Evolutionary conservation across 2,329 filamentous ascomycete species (phyloP), one percentile per base, ranked within the genome.

Genomic region (Leptographium galeiforme): DNA sequence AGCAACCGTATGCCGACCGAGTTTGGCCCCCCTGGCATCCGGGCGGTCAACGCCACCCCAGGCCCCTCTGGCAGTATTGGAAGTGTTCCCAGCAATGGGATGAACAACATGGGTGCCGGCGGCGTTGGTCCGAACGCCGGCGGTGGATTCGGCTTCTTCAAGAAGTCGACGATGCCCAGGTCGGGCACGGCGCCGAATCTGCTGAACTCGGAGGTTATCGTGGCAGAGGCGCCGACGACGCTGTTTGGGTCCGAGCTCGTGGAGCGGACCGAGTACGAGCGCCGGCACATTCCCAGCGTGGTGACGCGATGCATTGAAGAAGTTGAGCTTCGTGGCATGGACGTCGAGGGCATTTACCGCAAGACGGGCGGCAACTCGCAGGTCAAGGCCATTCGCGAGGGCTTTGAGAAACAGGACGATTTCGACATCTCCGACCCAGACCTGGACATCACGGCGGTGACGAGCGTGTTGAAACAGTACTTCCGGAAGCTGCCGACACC

Each of bases 301-400:
- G 87, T 98, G 45, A 91, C 83, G 48, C 85, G 89, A 48, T 98
- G 93, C 68, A 95, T 98, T 60, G 88, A 95, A 65, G 91, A 98
- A 69, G 93, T 98, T 41, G 93, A 98, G 68, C 72, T 93, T 25
- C 84, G 93, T 65, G 93, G 91, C 69, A 95, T 98, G 88, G 90
- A 97, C 62, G 81, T 94, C 61, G 93, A 97, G 70, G 93, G 93
- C 57, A 95, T 98, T 61, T 98, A 98, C 71, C 84, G 93, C 63
- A 98, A 98, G 75, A 95, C 90, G 50, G 93, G 93, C 54, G 93
- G 90, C 60, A 89, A 86, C 62, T 89, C 87, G 10, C 89, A 94
- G 66, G 86, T 95, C 65, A 94, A 95, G 67, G 76, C 80, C 63
- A 87, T 98, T 61, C 88, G 91, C 63, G 87, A 90, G 60, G 89